These are phyloP conservation scores for Chalaropsis ovoidea DNA, from an alignment of 2,329 filamentous ascomycete species.

Conservation along the genomic window DNA sequence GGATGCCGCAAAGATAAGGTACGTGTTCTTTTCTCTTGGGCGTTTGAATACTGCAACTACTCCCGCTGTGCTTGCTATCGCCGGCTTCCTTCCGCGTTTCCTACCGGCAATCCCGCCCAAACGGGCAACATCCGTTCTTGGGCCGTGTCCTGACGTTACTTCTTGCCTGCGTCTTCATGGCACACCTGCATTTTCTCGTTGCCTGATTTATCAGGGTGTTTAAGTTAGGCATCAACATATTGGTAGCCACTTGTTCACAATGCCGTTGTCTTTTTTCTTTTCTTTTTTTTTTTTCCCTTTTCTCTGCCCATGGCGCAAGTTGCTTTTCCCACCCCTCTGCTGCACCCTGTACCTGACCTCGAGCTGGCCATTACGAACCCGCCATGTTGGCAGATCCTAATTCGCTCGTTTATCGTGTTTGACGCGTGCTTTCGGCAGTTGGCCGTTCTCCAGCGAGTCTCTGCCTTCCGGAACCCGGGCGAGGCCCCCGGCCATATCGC, in stretches of 20 bases:
- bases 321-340: neutral
- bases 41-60: neutral
- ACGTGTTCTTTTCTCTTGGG: conserved; percentile 36
- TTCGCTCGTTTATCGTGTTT: neutral
- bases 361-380: neutral
- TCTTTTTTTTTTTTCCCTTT: neutral
- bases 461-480: neutral
- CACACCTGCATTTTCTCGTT: neutral
- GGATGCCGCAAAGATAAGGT: conserved; percentile 98
- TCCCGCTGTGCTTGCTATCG: neutral
- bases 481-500: neutral
- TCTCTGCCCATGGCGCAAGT: neutral
- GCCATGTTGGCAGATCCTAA: neutral
- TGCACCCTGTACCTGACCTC: neutral
- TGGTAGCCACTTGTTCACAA: too few relatives aligned
- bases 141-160: neutral
- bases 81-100: neutral
- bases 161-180: neutral
- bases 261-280: neutral
- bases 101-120: neutral
- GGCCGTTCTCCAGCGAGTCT: neutral
- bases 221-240: neutral
- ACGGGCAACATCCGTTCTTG: neutral
- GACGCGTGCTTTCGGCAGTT: neutral
- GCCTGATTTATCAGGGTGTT: neutral